Evolutionary conservation across 164 flowering plant genomes (phyloP).

Genomic region (Malania oleifera): DNA sequence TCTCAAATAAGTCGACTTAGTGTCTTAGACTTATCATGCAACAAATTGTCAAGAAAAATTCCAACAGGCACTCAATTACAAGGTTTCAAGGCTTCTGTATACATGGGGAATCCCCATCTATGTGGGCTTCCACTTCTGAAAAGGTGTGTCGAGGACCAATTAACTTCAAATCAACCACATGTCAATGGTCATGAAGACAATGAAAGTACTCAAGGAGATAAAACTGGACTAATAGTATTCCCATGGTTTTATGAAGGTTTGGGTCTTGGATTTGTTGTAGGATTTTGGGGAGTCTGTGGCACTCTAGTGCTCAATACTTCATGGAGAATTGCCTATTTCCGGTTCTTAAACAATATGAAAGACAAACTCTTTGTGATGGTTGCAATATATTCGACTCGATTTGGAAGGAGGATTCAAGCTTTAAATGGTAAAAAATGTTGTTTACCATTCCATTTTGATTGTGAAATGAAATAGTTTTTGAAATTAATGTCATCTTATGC

Average conservation of each 20-base stretch:
- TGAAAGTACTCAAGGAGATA: not conserved
- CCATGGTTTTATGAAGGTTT: slow-evolving; percentile 15
- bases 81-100: slow-evolving; percentile 17
- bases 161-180: not conserved
- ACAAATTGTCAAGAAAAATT: slow-evolving; percentile 23
- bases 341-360: slow-evolving; percentile 5
- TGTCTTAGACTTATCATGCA: slow-evolving; percentile 9
- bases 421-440: no score
- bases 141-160: slow-evolving; percentile 9
- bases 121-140: slow-evolving; percentile 30
- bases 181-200: not conserved
- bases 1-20: not conserved
- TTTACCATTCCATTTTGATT: no score
- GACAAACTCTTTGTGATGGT: slow-evolving; percentile 3
- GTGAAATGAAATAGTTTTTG: no score
- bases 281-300: slow-evolving; percentile 27
- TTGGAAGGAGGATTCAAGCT: no score
- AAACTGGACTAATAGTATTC: no score
- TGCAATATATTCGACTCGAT: no score
- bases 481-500: no score
- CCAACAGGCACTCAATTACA: slow-evolving; percentile 33
- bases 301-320: slow-evolving; percentile 11
- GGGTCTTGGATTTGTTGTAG: slow-evolving; percentile 19
- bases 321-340: slow-evolving; percentile 20
- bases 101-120: slow-evolving; percentile 23